Evolutionary conservation across 1,284 basidiomycete species (phyloP).

Genomic region (Malassezia arunalokei): DNA sequence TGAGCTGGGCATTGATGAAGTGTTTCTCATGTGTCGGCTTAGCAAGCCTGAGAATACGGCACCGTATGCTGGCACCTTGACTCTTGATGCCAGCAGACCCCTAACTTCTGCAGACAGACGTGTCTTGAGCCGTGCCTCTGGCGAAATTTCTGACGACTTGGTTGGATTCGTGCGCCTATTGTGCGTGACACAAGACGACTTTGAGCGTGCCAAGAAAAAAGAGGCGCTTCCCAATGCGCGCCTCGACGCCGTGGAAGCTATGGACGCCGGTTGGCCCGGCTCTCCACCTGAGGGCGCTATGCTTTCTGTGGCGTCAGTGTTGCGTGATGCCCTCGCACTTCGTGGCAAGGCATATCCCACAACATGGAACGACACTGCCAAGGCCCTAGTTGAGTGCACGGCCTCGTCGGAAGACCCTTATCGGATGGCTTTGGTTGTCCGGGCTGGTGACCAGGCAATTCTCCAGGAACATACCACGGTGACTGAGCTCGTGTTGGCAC

Average conservation of each 20-base stretch:
- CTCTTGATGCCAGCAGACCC: conserved; percentile 10
- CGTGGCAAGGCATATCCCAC: conserved; percentile 6
- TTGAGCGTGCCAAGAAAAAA: conserved; percentile 57
- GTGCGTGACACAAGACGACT: conserved; percentile 55
- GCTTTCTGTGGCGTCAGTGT: conserved; percentile 1
- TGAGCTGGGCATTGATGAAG: conserved; percentile 34
- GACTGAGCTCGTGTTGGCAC: background rate
- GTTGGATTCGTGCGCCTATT: conserved; percentile 64
- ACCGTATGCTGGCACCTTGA: conserved; percentile 20
- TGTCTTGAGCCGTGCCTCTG: conserved; percentile 47
- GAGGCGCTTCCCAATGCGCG: conserved; percentile 68
- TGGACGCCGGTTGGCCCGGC: conserved; percentile 14
- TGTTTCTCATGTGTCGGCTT: conserved; percentile 30
- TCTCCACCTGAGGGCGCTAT: background rate
- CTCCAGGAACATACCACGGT: conserved; percentile 8
- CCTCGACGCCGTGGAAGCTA: conserved; percentile 48
- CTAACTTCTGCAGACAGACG: conserved; percentile 18
- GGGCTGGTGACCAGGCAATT: conserved; percentile 12
- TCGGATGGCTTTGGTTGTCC: conserved; percentile 16
- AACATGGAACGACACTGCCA: background rate
- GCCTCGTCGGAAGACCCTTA: background rate
- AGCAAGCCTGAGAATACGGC: conserved; percentile 22
- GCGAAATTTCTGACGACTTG: conserved; percentile 56
- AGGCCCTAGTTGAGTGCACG: background rate
- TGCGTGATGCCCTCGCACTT: conserved; percentile 1